These are phyloP conservation scores for Coprinopsis cinerea DNA, from an alignment of 768 basidiomycete genomes.

Conservation along the genomic window DNA sequence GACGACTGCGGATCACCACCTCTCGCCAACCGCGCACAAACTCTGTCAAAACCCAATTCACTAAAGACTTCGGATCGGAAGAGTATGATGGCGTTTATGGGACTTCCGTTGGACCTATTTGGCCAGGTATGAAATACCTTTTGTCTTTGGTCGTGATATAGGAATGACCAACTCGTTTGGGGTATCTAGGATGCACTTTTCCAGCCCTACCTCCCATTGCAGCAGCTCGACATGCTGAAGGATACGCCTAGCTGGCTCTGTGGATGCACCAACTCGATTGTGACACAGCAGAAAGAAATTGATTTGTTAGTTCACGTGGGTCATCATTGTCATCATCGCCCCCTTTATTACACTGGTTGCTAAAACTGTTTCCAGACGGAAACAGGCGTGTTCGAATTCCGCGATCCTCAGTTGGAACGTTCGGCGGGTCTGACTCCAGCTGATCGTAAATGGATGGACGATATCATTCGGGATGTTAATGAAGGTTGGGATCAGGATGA, in stretches of 20 bases:
- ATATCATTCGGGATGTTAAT: constrained; percentile 82
- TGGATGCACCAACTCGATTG: constrained; percentile 93
- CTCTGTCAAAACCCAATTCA: constrained; percentile 61
- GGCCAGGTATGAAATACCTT: constrained; percentile 63
- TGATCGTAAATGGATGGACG: constrained; percentile 98
- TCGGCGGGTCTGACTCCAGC: constrained; percentile 79
- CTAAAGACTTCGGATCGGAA: constrained; percentile 84
- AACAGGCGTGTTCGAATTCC: constrained; percentile 79
- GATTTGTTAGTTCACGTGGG: constrained; percentile 86
- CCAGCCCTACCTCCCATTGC: constrained; percentile 94
- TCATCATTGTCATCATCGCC: constrained; percentile 7
- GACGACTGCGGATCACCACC: constrained; percentile 90
- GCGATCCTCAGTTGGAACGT: constrained; percentile 74
- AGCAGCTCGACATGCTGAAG: constrained; percentile 86
- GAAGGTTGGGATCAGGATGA: constrained; percentile 70
- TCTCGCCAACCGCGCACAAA: constrained; percentile 59
- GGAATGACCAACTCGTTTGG: background rate
- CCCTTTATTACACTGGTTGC: background rate
- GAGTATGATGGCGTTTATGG: constrained; percentile 88
- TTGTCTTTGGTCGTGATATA: background rate
- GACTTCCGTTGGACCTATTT: constrained; percentile 91
- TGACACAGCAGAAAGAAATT: constrained; percentile 88
- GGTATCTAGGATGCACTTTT: constrained; percentile 78
- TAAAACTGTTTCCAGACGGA: constrained; percentile 56
- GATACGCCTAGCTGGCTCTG: constrained; percentile 83